phyloP scores from a whole-genome alignment of 306 rosid genomes.

The Cucumis cinereus region DNA sequence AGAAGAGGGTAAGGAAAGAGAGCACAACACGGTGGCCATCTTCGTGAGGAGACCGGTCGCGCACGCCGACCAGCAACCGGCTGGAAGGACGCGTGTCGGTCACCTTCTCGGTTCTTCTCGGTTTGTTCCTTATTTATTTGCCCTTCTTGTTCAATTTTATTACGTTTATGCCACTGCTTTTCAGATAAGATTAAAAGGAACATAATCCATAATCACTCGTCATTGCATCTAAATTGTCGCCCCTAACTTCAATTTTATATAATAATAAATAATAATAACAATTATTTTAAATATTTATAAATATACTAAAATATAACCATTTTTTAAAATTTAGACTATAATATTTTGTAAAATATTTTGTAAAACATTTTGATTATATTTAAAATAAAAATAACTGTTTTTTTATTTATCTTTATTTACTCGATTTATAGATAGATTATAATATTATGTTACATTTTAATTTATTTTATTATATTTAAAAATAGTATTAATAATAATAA shows the following conservation, averaged over 20 bases:
- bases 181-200: not conserved
- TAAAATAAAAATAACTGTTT: too few relatives aligned
- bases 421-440: too few relatives aligned
- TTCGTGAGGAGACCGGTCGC: constrained; percentile 6
- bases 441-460: too few relatives aligned
- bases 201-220: not conserved
- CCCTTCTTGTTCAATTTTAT: not conserved
- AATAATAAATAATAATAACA: too few relatives aligned
- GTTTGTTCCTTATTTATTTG: not conserved
- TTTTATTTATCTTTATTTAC: too few relatives aligned
- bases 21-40: constrained; percentile 7
- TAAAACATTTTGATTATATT: too few relatives aligned
- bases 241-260: not conserved
- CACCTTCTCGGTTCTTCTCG: not conserved
- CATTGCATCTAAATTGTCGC: not conserved
- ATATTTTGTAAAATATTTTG: too few relatives aligned
- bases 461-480: too few relatives aligned
- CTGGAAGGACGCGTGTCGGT: constrained; percentile 21
- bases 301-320: too few relatives aligned
- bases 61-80: constrained; percentile 24
- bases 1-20: constrained; percentile 1
- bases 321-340: too few relatives aligned
- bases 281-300: too few relatives aligned
- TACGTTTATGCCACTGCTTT: not conserved
- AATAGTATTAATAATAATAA: too few relatives aligned